phyloP scores from a whole-genome alignment of 371 early-diverging fungal species.

The Blyttiomyces sp. region DNA sequence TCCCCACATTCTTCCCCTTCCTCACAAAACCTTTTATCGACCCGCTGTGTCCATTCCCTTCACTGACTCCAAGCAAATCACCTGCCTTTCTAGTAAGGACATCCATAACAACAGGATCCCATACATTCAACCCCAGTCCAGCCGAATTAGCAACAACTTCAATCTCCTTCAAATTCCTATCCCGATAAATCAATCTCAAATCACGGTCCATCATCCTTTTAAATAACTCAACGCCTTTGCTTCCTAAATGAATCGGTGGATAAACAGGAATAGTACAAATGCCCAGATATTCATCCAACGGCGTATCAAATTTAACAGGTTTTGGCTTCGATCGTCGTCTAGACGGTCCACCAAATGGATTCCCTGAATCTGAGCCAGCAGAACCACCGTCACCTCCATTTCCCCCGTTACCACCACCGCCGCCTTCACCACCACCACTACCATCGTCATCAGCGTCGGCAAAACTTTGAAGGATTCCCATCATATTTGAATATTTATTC shows the following conservation, averaged over 20 bases:
- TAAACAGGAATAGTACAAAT: constrained; percentile 7
- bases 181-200: not conserved
- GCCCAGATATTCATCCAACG: constrained; percentile 16
- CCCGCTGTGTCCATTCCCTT: not conserved
- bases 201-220: constrained; percentile 3
- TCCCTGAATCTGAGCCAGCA: not conserved
- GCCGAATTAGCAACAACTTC: not conserved
- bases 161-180: constrained; percentile 13
- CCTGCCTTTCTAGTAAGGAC: not conserved
- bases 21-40: not conserved
- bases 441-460: not conserved
- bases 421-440: no score
- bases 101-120: not conserved
- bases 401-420: not conserved
- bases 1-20: not conserved
- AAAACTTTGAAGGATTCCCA: no score
- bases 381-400: not conserved
- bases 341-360: no score
- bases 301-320: constrained; percentile 11
- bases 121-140: no score
- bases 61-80: no score
- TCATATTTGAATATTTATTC: no score
- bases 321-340: no score
- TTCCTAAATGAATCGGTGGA: constrained; percentile 15
- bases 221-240: constrained; percentile 6